Percentiles rank a stretch among this genome's conserved stretches.
phyloP scores from a whole-genome alignment of 495 filamentous ascomycete genomes.

The Penicillium coprophilum region DNA sequence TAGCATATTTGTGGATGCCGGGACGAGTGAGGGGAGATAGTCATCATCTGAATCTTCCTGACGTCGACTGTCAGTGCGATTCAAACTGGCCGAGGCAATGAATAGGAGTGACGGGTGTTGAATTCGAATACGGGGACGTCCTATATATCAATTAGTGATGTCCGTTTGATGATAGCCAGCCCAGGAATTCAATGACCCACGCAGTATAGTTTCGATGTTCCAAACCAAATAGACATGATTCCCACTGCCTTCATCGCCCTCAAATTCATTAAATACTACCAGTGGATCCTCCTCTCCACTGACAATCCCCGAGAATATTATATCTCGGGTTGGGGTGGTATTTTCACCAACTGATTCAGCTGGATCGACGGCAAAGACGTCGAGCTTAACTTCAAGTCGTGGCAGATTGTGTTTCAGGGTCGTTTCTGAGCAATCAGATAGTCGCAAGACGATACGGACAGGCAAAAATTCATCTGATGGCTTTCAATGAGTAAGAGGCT shows the following conservation, averaged over 20 bases:
- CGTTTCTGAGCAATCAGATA: constrained; percentile 60
- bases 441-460: constrained; percentile 69
- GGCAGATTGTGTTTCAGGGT: constrained; percentile 59
- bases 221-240: constrained; percentile 74
- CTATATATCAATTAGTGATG: constrained; percentile 19
- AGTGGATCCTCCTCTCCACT: constrained; percentile 60
- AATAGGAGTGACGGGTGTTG: constrained; percentile 78
- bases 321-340: constrained; percentile 56
- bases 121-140: constrained; percentile 73
- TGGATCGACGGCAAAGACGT: constrained; percentile 68
- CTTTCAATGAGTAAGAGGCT: constrained; percentile 63
- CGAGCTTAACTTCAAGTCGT: constrained; percentile 64
- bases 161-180: constrained; percentile 19
- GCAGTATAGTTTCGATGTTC: constrained; percentile 75
- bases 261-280: constrained; percentile 56
- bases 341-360: constrained; percentile 46
- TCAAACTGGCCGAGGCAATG: constrained; percentile 67
- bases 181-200: constrained; percentile 33
- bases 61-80: constrained; percentile 52
- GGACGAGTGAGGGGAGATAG: constrained; percentile 73
- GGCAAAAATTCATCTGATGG: constrained; percentile 73
- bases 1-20: constrained; percentile 77
- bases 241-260: constrained; percentile 52
- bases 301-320: constrained; percentile 63
- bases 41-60: constrained; percentile 57